phyloP scores from a whole-genome alignment of 306 rosid genomes.

The Vicia sativa region DNA sequence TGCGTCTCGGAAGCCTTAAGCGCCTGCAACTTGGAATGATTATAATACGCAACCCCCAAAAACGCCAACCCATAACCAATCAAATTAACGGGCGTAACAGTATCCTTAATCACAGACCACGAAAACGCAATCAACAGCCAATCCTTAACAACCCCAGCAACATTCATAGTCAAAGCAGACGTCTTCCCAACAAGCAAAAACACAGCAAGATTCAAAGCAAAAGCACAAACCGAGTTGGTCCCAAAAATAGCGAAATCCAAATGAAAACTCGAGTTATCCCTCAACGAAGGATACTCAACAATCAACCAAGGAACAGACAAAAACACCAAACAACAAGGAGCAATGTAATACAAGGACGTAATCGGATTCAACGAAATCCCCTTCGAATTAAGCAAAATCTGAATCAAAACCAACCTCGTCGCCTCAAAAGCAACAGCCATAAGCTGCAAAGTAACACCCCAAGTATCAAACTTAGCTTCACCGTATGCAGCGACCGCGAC shows the following conservation, averaged over 20 bases:
- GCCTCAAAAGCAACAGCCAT: constrained; percentile 91
- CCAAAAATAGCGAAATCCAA: constrained; percentile 72
- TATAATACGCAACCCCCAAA: constrained; percentile 85
- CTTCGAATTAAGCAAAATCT: constrained; percentile 76
- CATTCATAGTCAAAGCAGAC: constrained; percentile 96
- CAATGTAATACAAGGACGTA: constrained; percentile 92
- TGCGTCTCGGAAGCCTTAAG: constrained; percentile 87
- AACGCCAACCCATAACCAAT: constrained; percentile 86
- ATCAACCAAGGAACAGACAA: constrained; percentile 79
- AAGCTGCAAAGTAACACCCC: constrained; percentile 81
- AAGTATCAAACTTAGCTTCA: constrained; percentile 70
- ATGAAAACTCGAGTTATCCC: constrained; percentile 77
- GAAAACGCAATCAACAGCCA: constrained; percentile 96
- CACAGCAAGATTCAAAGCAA: constrained; percentile 86
- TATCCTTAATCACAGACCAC: constrained; percentile 98
- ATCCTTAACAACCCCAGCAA: constrained; percentile 96
- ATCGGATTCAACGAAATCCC: constrained; percentile 89
- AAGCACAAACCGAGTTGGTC: constrained; percentile 78
- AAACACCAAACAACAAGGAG: constrained; percentile 86
- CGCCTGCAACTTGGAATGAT: constrained; percentile 89
- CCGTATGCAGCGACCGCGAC: constrained; percentile 93
- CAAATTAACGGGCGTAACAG: constrained; percentile 77
- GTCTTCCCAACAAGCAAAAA: constrained; percentile 94
- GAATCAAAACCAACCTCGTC: constrained; percentile 80
- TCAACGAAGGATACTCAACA: constrained; percentile 74